These are phyloP conservation scores for Candida krabiensis DNA, from an alignment of 805 yeast species.

Conservation along the genomic window DNA sequence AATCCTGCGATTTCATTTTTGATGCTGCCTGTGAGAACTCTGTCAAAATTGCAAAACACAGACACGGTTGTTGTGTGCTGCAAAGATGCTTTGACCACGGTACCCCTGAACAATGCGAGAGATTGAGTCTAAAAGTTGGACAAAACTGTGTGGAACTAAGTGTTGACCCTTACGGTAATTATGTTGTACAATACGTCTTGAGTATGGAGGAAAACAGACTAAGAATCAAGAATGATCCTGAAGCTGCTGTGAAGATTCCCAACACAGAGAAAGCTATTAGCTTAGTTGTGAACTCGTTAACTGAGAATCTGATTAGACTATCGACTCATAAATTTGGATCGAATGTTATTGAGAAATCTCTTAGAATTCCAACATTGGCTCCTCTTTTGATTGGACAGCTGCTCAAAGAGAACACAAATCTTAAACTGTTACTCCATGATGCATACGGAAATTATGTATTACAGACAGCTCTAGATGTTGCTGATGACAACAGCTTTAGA, in stretches of 20 bases:
- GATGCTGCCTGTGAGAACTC: constrained; percentile 78
- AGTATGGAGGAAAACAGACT: constrained; percentile 37
- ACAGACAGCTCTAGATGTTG: constrained; percentile 60
- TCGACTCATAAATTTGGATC: constrained; percentile 64
- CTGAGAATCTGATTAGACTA: constrained; percentile 34
- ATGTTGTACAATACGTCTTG: constrained; percentile 91
- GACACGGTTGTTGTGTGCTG: constrained; percentile 96
- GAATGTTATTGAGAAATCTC: constrained; percentile 57
- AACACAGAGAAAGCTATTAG: constrained; percentile 31
- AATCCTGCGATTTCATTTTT: constrained; percentile 83
- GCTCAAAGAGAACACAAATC: constrained; percentile 34
- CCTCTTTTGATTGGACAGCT: constrained; percentile 45
- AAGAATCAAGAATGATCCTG: constrained; percentile 29
- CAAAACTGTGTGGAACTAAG: constrained; percentile 67
- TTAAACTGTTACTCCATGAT: constrained; percentile 50
- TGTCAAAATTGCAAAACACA: constrained; percentile 83
- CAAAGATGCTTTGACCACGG: constrained; percentile 96
- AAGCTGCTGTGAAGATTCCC: constrained; percentile 24
- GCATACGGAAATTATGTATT: constrained; percentile 61
- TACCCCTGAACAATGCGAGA: constrained; percentile 61
- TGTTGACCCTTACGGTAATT: constrained; percentile 94
- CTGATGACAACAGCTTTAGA: constrained; percentile 49
- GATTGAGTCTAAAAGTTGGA: constrained; percentile 67
- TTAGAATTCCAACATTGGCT: constrained; percentile 47
- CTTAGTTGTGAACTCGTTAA: constrained; percentile 31